Evolutionary conservation across 495 filamentous ascomycete species (phyloP).

Genomic region (Daldinia bambusicola): DNA sequence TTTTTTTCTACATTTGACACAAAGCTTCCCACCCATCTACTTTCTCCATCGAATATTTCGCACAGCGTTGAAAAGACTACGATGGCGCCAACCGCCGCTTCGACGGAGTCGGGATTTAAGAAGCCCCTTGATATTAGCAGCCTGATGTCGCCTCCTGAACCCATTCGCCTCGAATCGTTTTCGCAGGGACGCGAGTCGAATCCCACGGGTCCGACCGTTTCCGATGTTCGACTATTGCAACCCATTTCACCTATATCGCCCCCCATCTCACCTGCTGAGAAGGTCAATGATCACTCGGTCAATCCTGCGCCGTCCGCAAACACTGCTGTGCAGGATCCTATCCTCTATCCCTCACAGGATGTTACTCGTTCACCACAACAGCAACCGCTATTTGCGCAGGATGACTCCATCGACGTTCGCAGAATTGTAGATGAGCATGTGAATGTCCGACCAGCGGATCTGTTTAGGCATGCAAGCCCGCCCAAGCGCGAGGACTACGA

Average conservation of each 20-base stretch:
- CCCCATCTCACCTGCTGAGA: constrained; percentile 74
- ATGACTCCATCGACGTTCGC: constrained; percentile 57
- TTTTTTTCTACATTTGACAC: constrained; percentile 26
- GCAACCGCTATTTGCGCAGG: constrained; percentile 46
- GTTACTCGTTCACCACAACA: constrained; percentile 66
- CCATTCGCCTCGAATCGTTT: constrained; percentile 70
- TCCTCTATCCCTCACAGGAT: constrained; percentile 61
- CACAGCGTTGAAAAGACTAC: constrained; percentile 19
- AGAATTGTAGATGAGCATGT: constrained; percentile 74
- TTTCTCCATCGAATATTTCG: constrained; percentile 8
- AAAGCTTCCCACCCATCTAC: constrained; percentile 13
- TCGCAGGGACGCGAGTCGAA: constrained; percentile 41
- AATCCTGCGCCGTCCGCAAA: constrained; percentile 20
- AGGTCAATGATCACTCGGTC: constrained; percentile 45
- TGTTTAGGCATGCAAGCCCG: constrained; percentile 65
- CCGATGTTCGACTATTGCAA: constrained; percentile 54
- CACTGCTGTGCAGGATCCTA: constrained; percentile 52
- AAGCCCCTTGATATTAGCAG: constrained; percentile 60
- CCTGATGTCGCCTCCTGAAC: constrained; percentile 81
- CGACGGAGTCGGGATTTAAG: constrained; percentile 37
- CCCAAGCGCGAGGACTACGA: constrained; percentile 77
- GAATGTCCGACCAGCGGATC: constrained; percentile 65
- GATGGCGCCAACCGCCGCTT: constrained; percentile 32
- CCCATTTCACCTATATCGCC: constrained; percentile 71
- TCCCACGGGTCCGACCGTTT: constrained; percentile 43